Base-by-base conservation (phyloP, 2,329 filamentous ascomycete species). In the Metarhizium album region DNA sequence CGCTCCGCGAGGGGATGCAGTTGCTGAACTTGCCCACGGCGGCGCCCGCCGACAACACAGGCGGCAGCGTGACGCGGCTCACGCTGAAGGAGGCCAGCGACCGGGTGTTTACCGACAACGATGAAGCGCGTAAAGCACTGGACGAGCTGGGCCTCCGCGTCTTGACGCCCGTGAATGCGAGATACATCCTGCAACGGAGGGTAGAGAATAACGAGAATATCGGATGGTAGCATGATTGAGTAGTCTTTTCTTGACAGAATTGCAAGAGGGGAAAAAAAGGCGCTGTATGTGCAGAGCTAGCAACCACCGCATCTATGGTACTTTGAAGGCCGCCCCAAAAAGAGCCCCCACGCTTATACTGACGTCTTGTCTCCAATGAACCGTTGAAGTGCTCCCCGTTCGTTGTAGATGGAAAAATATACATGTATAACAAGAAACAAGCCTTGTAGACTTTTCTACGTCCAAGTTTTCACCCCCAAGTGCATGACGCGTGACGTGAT, bases 141-240 rank as follows among this genome's bases (percentile, higher is more conserved):
- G 79, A 82, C 52, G 75, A 79, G 58, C 63, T 90, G 54, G 78
- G 75, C 0, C 65, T 89, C 20, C 74, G 78, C 46, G 69, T 72
- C 22, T 59, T 90, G 57, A 81, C 74, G 5, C 82, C 84, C 48
- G 73, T 73, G 20, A 82, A 83, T 56, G 85, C 84, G 13, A 75
- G 86, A 57, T 72, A 77, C 51, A 80, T 90, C 50, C 61, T 90
- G 61, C 75, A 83, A 65, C 74, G 78, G 55, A 74, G 86, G 57
- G 78, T 89, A 0, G 86, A 90, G 62, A 79, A 74, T 53, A 74
- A 69, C 35, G 74, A 76, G 54, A 67, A 68, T 29, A 61, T 69
- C 6, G 66, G 65, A 4, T 69, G 66, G 66, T 69, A 57, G 22
- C 46, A 13, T 48, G 33, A 18, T 31, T 11, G 22, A 42, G 31